A percentile compares a stretch with the other conserved stretches of the same genome.
Conservation (phyloP, 306 rosid species). For the Cucurbita ficifolia region DNA sequence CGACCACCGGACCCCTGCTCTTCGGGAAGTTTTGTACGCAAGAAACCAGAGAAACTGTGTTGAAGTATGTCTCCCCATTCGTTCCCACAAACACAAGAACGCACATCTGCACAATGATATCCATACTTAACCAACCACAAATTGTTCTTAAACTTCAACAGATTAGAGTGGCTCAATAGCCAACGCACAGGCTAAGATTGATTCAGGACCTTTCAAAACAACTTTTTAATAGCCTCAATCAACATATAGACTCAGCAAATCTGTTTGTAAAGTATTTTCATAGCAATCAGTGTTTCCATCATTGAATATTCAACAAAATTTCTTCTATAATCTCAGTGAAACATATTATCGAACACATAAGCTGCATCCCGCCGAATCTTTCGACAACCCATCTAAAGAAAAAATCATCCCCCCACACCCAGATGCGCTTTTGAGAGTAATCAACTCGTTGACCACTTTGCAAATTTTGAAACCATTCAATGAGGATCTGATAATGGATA, state of each 20-base stretch:
- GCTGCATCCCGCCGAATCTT: neutral
- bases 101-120: conserved; percentile 58
- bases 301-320: neutral
- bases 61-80: conserved; percentile 93
- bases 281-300: neutral
- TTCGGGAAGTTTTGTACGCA: conserved; percentile 92
- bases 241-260: neutral
- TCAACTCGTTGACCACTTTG: conserved; percentile 1
- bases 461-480: neutral
- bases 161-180: neutral
- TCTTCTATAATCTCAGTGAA: neutral
- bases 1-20: conserved; percentile 87
- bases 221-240: neutral
- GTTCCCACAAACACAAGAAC: conserved; percentile 75
- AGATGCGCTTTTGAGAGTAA: neutral
- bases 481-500: neutral
- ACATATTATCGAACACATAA: neutral
- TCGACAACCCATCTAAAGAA: neutral
- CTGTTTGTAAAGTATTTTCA: neutral
- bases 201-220: neutral
- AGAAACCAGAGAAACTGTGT: conserved; percentile 76
- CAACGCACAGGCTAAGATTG: neutral
- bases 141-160: neutral
- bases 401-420: neutral
- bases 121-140: conserved; percentile 11